phyloP scores from a whole-genome alignment of 1,284 basidiomycete species.

The Malassezia equina region DNA sequence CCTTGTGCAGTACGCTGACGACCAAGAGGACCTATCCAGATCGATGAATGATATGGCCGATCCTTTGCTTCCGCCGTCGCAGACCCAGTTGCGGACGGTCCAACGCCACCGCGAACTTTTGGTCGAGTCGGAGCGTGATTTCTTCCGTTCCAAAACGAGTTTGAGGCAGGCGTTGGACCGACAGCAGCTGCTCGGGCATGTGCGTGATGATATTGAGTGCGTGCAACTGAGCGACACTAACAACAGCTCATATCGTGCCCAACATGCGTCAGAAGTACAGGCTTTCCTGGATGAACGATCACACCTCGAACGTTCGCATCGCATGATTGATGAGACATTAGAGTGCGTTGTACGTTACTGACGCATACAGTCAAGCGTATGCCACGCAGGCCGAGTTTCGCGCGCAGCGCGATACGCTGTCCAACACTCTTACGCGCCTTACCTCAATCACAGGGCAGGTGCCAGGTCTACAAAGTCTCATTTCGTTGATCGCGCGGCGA shows the following conservation, averaged over 20 bases:
- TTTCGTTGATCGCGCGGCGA: constrained; percentile 82
- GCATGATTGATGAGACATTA: constrained; percentile 85
- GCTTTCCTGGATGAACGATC: constrained; percentile 75
- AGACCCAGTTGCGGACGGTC: constrained; percentile 75
- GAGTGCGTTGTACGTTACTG: constrained; percentile 54
- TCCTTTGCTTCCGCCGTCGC: constrained; percentile 64
- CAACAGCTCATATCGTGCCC: constrained; percentile 60
- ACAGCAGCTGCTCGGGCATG: constrained; percentile 76
- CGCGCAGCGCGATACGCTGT: constrained; percentile 66
- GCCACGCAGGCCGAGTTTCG: constrained; percentile 89
- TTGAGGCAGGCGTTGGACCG: constrained; percentile 72
- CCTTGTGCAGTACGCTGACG: constrained; percentile 49
- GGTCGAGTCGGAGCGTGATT: constrained; percentile 72
- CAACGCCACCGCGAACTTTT: constrained; percentile 81
- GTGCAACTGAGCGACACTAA: constrained; percentile 39
- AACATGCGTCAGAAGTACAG: constrained; percentile 67
- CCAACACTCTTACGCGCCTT: constrained; percentile 73
- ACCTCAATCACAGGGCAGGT: constrained; percentile 60
- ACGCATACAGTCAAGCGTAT: constrained; percentile 71
- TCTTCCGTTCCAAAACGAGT: constrained; percentile 27
- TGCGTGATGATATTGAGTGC: constrained; percentile 87
- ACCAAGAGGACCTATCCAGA: constrained; percentile 52
- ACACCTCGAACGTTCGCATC: constrained; percentile 79
- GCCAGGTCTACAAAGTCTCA: constrained; percentile 81
- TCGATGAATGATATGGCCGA: constrained; percentile 56